Evolutionary conservation across 257 asterid species (phyloP), one percentile per base, ranked within the genome.

Genomic region (Solanum rostratum): DNA sequence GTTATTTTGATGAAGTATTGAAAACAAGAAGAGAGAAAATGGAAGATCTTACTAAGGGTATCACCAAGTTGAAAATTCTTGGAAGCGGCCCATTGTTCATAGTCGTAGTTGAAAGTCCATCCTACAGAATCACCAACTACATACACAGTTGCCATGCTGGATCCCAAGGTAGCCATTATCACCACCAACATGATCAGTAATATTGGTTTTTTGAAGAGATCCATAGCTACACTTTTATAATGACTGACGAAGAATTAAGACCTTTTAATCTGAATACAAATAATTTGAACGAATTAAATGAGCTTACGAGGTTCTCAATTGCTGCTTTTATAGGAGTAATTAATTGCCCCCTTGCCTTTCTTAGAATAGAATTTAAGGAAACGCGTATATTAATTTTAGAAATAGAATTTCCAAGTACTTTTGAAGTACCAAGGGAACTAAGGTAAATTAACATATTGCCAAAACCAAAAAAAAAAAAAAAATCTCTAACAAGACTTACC

Each of bases 191-290:
- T 3, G 1, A 78, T 2, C 14, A 45, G 0, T 9, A 78, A n/a
- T n/a, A n/a, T 50, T 78, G 9, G 43, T 46, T 27, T 78, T 78
- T n/a, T 22, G 10, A 15, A 27, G 82, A 50, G 29, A 78, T 16
- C 10, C 82, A 78, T 78, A 76, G 8, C 22, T 22, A 73, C 6
- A 22, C 66, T 59, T 22, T 22, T 24, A 11, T 16, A n/a, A n/a
- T n/a, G n/a, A n/a, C 7, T 24, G 11, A 60, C 7, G 5, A 60
- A 60, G 2, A 60, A 24, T 60, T 60, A 60, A 11, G 33, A 24
- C 1, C 0, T 60, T 8, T 27, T 0, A 27, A 0, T 62, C 8
- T 27, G 1, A 27, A 2, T 6, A 27, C 0, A 6, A 13, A 0
- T 8, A 3, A 16, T 15, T 29, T 65, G 45, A 30, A 0, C 0